Evolutionary conservation across 768 basidiomycete genomes (phyloP).

Genomic region (Cyclocybe cylindracea): DNA sequence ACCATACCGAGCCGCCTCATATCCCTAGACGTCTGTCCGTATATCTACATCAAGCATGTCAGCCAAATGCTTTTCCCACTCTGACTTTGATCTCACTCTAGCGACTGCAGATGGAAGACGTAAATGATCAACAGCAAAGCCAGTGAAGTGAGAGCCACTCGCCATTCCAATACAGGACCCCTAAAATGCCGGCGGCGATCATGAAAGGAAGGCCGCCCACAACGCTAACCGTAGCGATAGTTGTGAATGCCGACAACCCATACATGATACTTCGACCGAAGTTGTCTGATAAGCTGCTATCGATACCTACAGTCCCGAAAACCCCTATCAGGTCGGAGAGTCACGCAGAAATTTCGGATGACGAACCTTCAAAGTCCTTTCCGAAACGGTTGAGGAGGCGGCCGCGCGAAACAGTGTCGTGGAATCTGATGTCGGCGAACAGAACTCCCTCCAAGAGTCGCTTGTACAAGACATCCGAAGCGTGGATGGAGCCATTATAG

Average conservation of each 20-base stretch:
- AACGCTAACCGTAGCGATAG: slow-evolving; percentile 70
- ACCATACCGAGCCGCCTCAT: slow-evolving; percentile 72
- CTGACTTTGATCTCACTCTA: slow-evolving; percentile 26
- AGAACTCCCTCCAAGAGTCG: slow-evolving; percentile 6
- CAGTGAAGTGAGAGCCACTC: slow-evolving; percentile 16
- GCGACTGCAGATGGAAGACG: slow-evolving; percentile 26
- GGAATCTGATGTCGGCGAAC: slow-evolving; percentile 12
- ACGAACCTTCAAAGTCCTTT: slow-evolving; percentile 11
- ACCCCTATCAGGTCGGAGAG: slow-evolving; percentile 91
- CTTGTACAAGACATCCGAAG: slow-evolving; percentile 7
- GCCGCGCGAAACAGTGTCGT: slow-evolving; percentile 10
- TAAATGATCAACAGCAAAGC: slow-evolving; percentile 3
- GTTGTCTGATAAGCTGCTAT: slow-evolving; percentile 82
- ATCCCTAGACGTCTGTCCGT: slow-evolving; percentile 79
- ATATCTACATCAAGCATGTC: slow-evolving; percentile 28
- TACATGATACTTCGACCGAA: slow-evolving; percentile 80
- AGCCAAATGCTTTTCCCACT: not conserved
- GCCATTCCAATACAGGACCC: slow-evolving; percentile 74
- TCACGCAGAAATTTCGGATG: slow-evolving; percentile 79
- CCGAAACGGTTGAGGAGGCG: slow-evolving; percentile 11
- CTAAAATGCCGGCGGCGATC: slow-evolving; percentile 54
- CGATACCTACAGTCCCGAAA: slow-evolving; percentile 84
- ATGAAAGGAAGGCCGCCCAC: slow-evolving; percentile 82
- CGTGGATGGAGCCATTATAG: slow-evolving; percentile 73
- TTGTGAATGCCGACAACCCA: slow-evolving; percentile 70